These are phyloP conservation scores for Kuraishia borneana DNA, from an alignment of 805 yeast species.

Conservation along the genomic window DNA sequence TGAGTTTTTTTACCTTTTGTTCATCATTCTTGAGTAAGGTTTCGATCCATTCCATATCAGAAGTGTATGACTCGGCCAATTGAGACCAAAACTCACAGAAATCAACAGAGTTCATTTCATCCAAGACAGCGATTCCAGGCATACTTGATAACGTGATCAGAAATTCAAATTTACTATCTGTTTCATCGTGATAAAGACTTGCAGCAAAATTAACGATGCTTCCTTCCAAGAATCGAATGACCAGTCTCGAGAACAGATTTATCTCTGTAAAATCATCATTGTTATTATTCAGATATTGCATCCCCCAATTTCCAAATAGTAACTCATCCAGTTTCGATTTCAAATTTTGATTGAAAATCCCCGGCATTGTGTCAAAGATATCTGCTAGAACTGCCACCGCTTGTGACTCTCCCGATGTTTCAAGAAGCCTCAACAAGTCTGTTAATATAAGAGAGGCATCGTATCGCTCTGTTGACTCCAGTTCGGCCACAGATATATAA, in stretches of 20 bases:
- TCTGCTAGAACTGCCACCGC: slow-evolving; percentile 28
- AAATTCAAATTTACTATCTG: slow-evolving; percentile 31
- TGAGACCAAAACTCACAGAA: slow-evolving; percentile 64
- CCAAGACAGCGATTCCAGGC: slow-evolving; percentile 45
- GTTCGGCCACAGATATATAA: slow-evolving; percentile 25
- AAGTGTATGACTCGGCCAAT: slow-evolving; percentile 43
- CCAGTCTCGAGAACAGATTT: slow-evolving; percentile 30
- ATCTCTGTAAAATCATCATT: slow-evolving; percentile 24
- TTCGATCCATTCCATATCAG: slow-evolving; percentile 29
- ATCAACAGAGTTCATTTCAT: slow-evolving; percentile 44
- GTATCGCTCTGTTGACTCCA: slow-evolving; percentile 16
- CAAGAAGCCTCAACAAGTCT: slow-evolving; percentile 9
- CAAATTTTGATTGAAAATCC: slow-evolving; percentile 22
- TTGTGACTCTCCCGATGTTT: slow-evolving; percentile 6
- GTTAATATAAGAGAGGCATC: slow-evolving; percentile 11
- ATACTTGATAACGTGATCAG: slow-evolving; percentile 42
- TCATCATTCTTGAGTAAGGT: slow-evolving; percentile 22
- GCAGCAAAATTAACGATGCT: slow-evolving; percentile 31
- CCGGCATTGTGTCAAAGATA: slow-evolving; percentile 32
- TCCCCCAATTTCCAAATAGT: slow-evolving; percentile 36
- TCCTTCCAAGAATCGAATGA: slow-evolving; percentile 34
- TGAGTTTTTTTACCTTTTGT: slow-evolving; percentile 12
- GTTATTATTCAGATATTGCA: slow-evolving; percentile 20
- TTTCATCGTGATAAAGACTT: slow-evolving; percentile 22
- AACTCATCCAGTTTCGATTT: slow-evolving; percentile 19